These are phyloP conservation scores for Lodderomyces theae DNA, from an alignment of 1,139 yeast species.

Conservation along the genomic window DNA sequence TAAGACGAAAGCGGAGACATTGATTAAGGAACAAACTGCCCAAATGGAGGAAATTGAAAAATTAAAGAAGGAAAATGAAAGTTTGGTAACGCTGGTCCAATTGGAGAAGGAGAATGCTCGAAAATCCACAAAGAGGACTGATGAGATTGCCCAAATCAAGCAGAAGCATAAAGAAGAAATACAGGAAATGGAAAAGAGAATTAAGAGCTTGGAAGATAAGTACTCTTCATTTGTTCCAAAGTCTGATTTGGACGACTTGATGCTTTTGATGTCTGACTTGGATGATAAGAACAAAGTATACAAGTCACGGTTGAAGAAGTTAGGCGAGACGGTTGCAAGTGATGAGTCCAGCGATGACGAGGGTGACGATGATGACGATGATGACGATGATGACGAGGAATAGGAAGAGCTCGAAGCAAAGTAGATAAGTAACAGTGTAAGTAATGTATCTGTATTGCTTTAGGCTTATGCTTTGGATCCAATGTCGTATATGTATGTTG, in stretches of 20 bases:
- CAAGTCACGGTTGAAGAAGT: slow-evolving; percentile 46
- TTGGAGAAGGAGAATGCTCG: slow-evolving; percentile 7
- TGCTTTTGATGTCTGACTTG: slow-evolving; percentile 70
- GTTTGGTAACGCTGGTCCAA: slow-evolving; percentile 1
- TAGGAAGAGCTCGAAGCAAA: too few species aligned
- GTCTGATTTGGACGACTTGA: slow-evolving; percentile 70
- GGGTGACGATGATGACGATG: slow-evolving; percentile 29
- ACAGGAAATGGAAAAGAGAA: slow-evolving; percentile 11
- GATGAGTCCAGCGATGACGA: slow-evolving; percentile 45
- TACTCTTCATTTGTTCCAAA: slow-evolving; percentile 44
- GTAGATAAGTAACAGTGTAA: too few species aligned
- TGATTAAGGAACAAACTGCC: neutral
- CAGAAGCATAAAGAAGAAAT: neutral
- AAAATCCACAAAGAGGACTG: slow-evolving; percentile 6
- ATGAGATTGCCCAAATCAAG: slow-evolving; percentile 4
- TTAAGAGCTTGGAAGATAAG: slow-evolving; percentile 15
- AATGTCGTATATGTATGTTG: neutral
- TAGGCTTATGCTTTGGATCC: too few species aligned
- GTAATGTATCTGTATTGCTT: neutral
- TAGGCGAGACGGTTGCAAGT: slow-evolving; percentile 50
- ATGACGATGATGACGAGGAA: slow-evolving; percentile 19
- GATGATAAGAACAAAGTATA: slow-evolving; percentile 67
- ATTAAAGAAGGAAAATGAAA: slow-evolving; percentile 1
- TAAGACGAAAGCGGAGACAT: neutral
- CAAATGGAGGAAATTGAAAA: slow-evolving; percentile 4